Conservation (phyloP, 768 basidiomycete genomes). For the Rhizopogon vinicolor region DNA sequence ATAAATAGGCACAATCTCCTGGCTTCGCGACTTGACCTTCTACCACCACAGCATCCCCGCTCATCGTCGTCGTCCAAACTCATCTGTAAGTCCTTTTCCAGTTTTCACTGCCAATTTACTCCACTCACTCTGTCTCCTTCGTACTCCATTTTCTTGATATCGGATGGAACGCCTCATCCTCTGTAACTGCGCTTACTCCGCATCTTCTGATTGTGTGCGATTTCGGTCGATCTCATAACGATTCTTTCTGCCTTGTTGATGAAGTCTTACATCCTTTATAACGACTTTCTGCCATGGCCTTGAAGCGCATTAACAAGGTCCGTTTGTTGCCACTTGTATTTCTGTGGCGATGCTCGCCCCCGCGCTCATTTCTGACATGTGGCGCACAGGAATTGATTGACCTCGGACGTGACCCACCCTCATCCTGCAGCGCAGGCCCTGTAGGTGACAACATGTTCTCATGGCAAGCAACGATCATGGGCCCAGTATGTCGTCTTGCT, state of each 20-base stretch:
- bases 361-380: constrained; percentile 7
- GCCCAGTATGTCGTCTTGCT: constrained; percentile 64
- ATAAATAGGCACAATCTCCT: constrained; percentile 28
- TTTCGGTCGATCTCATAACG: constrained; percentile 27
- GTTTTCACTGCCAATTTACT: neutral
- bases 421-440: constrained; percentile 98
- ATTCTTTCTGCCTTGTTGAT: constrained; percentile 9
- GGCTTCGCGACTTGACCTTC: constrained; percentile 16
- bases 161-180: neutral
- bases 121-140: neutral
- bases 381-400: constrained; percentile 87
- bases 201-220: constrained; percentile 33
- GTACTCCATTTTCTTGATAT: neutral
- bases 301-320: constrained; percentile 99
- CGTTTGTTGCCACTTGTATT: constrained; percentile 6
- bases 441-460: constrained; percentile 98
- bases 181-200: constrained; percentile 1
- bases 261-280: constrained; percentile 12
- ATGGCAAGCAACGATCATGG: constrained; percentile 99
- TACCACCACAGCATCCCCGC: constrained; percentile 19
- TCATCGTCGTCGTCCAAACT: neutral
- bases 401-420: constrained; percentile 98
- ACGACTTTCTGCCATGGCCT: constrained; percentile 59
- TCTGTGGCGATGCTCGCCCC: constrained; percentile 16
- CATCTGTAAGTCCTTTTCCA: constrained; percentile 9